Conservation (phyloP, 192 early-diverging fungal species). For the Thamnidium elegans region DNA sequence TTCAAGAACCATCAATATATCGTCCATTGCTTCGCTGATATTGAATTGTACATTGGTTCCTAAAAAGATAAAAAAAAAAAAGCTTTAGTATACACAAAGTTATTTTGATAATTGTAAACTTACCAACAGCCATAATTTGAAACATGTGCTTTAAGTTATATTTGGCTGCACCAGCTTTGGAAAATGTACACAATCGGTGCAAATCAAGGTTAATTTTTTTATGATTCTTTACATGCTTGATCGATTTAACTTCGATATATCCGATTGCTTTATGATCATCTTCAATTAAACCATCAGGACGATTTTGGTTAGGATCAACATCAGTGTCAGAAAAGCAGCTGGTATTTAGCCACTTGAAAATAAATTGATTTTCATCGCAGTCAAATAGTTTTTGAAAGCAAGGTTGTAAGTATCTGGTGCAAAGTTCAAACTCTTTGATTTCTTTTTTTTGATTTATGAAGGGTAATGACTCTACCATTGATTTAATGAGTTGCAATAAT, state of each 20-base stretch:
- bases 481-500: neutral
- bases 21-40: neutral
- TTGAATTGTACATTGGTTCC: neutral
- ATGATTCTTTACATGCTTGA: neutral
- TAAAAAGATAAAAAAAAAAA: slow-evolving; percentile 5
- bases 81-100: no score
- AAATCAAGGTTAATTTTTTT: neutral
- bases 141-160: neutral
- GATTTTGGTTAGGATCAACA: neutral
- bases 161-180: neutral
- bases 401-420: neutral
- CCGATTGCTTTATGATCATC: neutral
- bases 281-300: neutral
- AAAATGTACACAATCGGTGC: neutral
- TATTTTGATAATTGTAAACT: no score
- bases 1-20: neutral
- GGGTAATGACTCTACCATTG: neutral
- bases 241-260: neutral
- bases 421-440: slow-evolving; percentile 6
- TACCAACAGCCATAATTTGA: neutral
- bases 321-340: neutral
- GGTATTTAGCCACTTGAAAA: slow-evolving; percentile 1
- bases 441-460: slow-evolving; percentile 2
- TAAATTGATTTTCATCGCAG: neutral
- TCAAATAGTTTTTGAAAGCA: slow-evolving; percentile 1